phyloP scores from a whole-genome alignment of 192 early-diverging fungal species.

The Linnemannia hyalina region DNA sequence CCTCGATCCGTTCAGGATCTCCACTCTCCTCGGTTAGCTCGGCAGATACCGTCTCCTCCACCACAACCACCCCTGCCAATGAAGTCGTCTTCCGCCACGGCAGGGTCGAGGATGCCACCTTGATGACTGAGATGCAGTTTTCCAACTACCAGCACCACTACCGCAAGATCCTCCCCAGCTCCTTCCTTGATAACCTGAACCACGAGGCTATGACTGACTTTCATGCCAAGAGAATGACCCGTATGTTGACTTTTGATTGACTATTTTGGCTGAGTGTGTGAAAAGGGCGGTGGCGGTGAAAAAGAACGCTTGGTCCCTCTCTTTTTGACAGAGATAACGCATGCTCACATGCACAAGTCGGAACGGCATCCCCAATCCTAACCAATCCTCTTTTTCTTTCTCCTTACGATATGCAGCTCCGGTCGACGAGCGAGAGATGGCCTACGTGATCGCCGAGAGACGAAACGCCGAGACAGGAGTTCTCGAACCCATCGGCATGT shows the following conservation, averaged over 20 bases:
- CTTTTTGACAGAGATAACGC: neutral
- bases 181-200: constrained; percentile 29
- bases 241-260: constrained; percentile 22
- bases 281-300: neutral
- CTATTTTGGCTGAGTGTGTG: neutral
- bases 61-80: neutral
- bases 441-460: constrained; percentile 43
- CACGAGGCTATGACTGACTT: constrained; percentile 13
- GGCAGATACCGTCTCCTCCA: neutral
- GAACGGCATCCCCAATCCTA: neutral
- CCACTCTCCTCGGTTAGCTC: neutral
- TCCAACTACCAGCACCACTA: constrained; percentile 49
- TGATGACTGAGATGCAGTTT: constrained; percentile 49
- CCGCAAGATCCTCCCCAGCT: neutral
- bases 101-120: constrained; percentile 26
- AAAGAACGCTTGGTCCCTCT: neutral
- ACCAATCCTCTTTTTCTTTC: neutral
- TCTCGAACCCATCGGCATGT: constrained; percentile 41
- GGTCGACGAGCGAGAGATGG: constrained; percentile 35
- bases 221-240: constrained; percentile 32
- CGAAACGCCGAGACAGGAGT: constrained; percentile 5
- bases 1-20: constrained; percentile 20
- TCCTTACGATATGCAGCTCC: constrained; percentile 14
- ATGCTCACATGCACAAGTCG: neutral
- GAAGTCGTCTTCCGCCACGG: constrained; percentile 45